A percentile compares a stretch with the other conserved stretches of the same genome.
These are phyloP conservation scores for Cladophialophora yegresii DNA, from an alignment of 2,329 filamentous ascomycete genomes.

Conservation along the genomic window DNA sequence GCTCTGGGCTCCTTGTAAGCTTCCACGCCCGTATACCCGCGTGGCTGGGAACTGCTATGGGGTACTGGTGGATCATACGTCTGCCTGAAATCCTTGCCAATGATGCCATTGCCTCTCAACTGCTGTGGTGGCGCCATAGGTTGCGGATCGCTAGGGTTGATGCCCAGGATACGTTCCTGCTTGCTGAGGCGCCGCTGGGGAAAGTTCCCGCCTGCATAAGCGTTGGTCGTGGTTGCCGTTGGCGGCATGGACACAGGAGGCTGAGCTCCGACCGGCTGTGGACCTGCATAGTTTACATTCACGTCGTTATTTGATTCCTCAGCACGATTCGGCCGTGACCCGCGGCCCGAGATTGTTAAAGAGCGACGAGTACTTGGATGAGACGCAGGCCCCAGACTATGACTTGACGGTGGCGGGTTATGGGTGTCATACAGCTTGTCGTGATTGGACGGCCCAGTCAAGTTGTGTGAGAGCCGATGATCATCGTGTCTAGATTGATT, in stretches of 20 bases:
- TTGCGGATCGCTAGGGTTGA: constrained; percentile 20
- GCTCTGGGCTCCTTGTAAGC: constrained; percentile 39
- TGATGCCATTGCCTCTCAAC: constrained; percentile 32
- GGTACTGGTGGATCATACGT: neutral
- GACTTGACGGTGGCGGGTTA: constrained; percentile 25
- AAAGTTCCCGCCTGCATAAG: constrained; percentile 6
- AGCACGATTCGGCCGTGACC: neutral
- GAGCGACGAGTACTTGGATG: constrained; percentile 27
- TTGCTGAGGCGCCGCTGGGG: constrained; percentile 32
- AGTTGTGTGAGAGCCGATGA: constrained; percentile 18
- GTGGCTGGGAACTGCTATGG: neutral
- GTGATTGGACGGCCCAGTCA: constrained; percentile 23
- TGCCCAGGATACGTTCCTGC: constrained; percentile 32
- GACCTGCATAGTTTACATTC: constrained; percentile 12
- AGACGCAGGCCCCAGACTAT: constrained; percentile 21
- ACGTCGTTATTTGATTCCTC: neutral
- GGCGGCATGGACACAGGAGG: neutral
- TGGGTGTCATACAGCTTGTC: constrained; percentile 32
- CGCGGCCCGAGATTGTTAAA: constrained; percentile 21
- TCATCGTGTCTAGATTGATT: constrained; percentile 12
- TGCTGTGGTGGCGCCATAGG: constrained; percentile 21
- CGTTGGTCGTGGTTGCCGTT: constrained; percentile 1
- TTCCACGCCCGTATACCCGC: constrained; percentile 40
- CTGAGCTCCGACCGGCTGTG: neutral
- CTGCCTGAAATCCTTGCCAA: constrained; percentile 24